Evolutionary conservation across 176 grass and related monocot genomes (phyloP).

Genomic region (Miscanthus lutarioriparius): DNA sequence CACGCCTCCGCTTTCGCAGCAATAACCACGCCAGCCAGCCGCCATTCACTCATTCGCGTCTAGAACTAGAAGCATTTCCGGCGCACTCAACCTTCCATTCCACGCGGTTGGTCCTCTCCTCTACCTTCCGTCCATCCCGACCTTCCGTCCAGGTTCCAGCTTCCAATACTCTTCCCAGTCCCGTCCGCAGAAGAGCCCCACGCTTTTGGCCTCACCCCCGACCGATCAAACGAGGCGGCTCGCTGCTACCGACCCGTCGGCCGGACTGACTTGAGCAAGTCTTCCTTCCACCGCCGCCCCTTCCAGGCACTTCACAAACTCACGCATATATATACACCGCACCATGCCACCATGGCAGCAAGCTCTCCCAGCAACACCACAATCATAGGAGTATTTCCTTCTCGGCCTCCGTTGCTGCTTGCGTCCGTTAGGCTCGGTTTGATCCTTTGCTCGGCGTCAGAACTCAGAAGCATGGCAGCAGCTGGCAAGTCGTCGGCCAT

Average conservation of each 20-base stretch:
- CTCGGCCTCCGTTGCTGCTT: background rate
- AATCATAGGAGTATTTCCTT: background rate
- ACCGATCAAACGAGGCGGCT: slow-evolving; percentile 41
- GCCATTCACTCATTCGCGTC: background rate
- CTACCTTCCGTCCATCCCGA: too few relatives aligned
- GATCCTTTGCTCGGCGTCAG: background rate
- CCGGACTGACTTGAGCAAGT: background rate
- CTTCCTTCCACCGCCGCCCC: background rate
- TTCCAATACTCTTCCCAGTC: too few relatives aligned
- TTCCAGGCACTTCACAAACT: background rate
- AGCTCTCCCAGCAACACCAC: background rate
- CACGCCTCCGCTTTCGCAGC: too few relatives aligned
- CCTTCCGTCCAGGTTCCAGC: too few relatives aligned
- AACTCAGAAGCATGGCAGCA: background rate
- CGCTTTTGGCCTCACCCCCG: background rate
- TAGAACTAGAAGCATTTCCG: background rate
- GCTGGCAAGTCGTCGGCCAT: background rate
- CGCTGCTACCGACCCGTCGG: background rate
- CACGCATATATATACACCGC: background rate
- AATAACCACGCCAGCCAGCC: too few relatives aligned
- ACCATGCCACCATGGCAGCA: background rate
- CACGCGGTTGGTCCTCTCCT: too few relatives aligned
- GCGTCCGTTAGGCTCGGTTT: background rate
- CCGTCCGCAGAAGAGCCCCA: too few relatives aligned
- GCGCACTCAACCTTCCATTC: background rate